Evolutionary conservation across 305 asterid species (phyloP), one percentile per base, ranked within the genome.

Genomic region (Withania somnifera): DNA sequence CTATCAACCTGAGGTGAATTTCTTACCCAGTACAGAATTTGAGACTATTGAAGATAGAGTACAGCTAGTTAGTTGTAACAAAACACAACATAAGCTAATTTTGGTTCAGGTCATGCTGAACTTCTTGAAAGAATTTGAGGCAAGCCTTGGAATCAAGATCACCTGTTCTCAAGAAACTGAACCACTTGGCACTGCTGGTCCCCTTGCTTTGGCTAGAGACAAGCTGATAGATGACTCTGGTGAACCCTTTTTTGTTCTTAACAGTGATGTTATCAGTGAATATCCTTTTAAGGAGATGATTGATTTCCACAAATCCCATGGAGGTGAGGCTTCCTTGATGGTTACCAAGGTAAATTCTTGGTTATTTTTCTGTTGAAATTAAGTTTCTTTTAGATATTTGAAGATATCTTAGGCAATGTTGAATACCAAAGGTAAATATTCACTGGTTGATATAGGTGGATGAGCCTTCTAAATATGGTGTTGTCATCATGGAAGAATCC

Each of bases 401-500:
- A 47, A 45, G 5, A 26, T 15, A 20, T 47, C 40, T 47, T 40
- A 73, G 42, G 79, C 79, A 73, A 67, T 66, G 15, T 38, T 34
- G 50, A 34, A 66, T 34, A 66, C 26, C 4, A 7, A 73, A 73
- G 40, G 58, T 45, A 22, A 13, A 42, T 13, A 36, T 19, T 56
- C 73, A 28, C 60, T 52, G 77, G 34, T 34, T 79, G 19, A 30
- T 66, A 40, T 75, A 85, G 87, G 87, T 82, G 63, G 87, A 85
- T 52, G 87, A 85, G 38, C 87, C 87, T 45, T 85, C 88, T 58
- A 85, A 85, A 71, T 85, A 85, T 73, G 88, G 88, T 60, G 88
- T 85, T n/a, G 86, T 85, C 5, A 82, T 85, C 66, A 85, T 83
- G 85, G 86, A 85, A 69, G 88, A 85, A 61, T 68, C 86, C 15